Base-by-base conservation (phyloP, 257 asterid genomes). In the Jasminum sambac region DNA sequence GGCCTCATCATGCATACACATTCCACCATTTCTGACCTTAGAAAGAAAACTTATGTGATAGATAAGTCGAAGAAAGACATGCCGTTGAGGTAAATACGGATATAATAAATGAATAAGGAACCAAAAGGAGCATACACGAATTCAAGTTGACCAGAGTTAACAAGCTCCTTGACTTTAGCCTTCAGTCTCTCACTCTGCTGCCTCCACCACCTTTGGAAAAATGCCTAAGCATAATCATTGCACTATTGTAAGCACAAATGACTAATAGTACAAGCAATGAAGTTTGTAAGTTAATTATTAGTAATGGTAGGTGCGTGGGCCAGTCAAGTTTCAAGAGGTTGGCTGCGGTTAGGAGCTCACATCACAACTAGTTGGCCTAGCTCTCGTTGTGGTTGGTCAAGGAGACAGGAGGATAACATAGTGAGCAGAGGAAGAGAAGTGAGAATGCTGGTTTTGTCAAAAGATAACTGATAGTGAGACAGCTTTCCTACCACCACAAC, bases 1-100 rank as follows among this genome's bases (percentile, higher is more conserved):
- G 30, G 96, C 96, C 84, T 89, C 96, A 63, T 89, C 96, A 76
- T 89, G 96, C 96, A 89, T 89, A 72, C 96, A 89, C 92, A 87
- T 87, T 23, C 89, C 96, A 65, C 96, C 96, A 69, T 89, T 89
- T 82, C 96, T 89, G 78, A 76, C 59, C 64, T 66, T 52, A 30
- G 5, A 37, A 66, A 66, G 39, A 11, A 48, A 71, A 8, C 55
- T 46, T 60, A 60, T 26, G 40, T 63, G 34, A 37, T 67, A 62
- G 60, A 25, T 66, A 26, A 21, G 3, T 41, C 16, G 72, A 61
- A 61, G 17, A 43, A 58, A 37, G 43, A 24, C 57, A 4, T 44
- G 36, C 39, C 23, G 39, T 24, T 13, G 16, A 34, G 48, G 48
- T 21, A 39, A 43, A 46, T 8, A 44, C 8, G 13, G 68, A 58